Evolutionary conservation across 2,329 filamentous ascomycete genomes (phyloP).

Genomic region (Trichoderma brevicompactum): DNA sequence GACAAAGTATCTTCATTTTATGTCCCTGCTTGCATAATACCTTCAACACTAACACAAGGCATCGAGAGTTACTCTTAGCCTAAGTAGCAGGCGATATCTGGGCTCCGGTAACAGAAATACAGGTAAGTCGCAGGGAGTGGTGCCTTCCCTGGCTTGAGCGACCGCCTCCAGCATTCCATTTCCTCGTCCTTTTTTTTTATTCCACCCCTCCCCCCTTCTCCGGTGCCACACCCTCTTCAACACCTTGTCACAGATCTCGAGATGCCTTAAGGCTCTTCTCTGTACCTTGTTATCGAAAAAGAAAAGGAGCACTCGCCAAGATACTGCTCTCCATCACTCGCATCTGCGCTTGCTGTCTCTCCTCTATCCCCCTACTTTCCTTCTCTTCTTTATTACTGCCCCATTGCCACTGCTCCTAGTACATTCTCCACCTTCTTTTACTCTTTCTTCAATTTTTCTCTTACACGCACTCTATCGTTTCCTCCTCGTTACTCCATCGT

Average conservation of each 20-base stretch:
- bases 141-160: slow-evolving; percentile 19
- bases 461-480: not conserved
- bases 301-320: not conserved
- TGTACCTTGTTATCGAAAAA: not conserved
- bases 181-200: slow-evolving; percentile 2
- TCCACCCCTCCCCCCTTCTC: slow-evolving; percentile 20
- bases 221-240: slow-evolving; percentile 21
- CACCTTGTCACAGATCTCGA: slow-evolving; percentile 21
- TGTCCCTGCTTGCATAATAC: not conserved
- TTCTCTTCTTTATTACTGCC: not conserved
- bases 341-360: slow-evolving; percentile 11
- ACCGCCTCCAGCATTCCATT: slow-evolving; percentile 15
- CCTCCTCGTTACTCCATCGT: too few species aligned
- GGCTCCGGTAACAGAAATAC: not conserved
- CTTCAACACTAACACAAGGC: slow-evolving; percentile 7
- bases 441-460: not conserved
- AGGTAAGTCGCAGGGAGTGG: slow-evolving; percentile 18
- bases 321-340: not conserved
- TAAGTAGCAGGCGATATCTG: slow-evolving; percentile 5
- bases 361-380: not conserved
- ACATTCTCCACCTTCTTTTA: too few species aligned
- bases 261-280: slow-evolving; percentile 3
- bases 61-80: not conserved
- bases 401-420: not conserved
- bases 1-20: not conserved